Conservation (phyloP, 768 basidiomycete genomes). For the Mycena galericulata region DNA sequence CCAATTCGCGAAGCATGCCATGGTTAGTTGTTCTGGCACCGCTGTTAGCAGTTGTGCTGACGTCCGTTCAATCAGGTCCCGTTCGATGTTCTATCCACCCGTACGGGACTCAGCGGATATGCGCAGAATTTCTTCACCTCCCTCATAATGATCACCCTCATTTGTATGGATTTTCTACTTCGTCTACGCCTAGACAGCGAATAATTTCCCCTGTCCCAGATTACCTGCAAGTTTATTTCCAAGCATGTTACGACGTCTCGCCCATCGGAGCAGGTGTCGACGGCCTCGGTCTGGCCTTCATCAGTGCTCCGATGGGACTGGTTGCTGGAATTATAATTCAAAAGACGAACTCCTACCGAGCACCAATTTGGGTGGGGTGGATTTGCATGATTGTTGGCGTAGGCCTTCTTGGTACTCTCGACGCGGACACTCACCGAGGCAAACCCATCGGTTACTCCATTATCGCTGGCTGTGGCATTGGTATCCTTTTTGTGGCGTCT, state of each 20-base stretch:
- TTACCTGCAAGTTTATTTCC: constrained; percentile 57
- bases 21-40: too few relatives aligned
- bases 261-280: constrained; percentile 46
- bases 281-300: background rate
- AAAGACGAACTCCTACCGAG: background rate
- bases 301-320: background rate
- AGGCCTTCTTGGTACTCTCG: constrained; percentile 11
- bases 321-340: background rate
- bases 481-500: constrained; percentile 33
- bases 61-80: too few relatives aligned
- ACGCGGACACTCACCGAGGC: background rate
- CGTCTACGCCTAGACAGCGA: too few relatives aligned
- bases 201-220: too few relatives aligned
- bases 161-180: too few relatives aligned
- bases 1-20: too few relatives aligned
- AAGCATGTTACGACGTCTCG: constrained; percentile 48
- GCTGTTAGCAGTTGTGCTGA: too few relatives aligned
- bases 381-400: background rate
- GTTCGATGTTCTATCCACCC: too few relatives aligned
- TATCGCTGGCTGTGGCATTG: too few relatives aligned
- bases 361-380: constrained; percentile 2
- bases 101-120: too few relatives aligned
- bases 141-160: too few relatives aligned
- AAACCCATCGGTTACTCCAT: constrained; percentile 36
- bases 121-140: too few relatives aligned